A percentile compares a stretch with the other conserved stretches of the same genome.
Evolutionary conservation across 192 early-diverging fungal species (phyloP).

Genomic region (Rhizophagus prolifer): DNA sequence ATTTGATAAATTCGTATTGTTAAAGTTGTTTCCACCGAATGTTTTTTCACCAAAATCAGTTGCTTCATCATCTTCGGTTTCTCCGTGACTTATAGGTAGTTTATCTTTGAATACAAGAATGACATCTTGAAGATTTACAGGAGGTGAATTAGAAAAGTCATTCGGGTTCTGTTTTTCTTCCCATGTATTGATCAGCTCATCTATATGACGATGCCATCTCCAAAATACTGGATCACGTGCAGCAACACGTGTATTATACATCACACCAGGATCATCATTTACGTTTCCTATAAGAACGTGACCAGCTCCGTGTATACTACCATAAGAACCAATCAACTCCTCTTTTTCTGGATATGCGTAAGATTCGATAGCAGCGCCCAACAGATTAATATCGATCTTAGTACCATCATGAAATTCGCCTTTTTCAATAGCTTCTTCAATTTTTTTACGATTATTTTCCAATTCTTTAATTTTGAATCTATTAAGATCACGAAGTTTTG

Average conservation of each 20-base stretch:
- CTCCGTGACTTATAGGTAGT: background rate
- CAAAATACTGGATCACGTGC: background rate
- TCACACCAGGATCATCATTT: background rate
- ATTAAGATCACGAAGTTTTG: background rate
- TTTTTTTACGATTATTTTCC: background rate
- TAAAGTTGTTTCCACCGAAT: background rate
- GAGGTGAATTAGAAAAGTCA: background rate
- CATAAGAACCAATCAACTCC: background rate
- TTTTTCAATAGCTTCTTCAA: background rate
- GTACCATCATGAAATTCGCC: background rate
- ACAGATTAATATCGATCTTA: background rate
- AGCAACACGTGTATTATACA: background rate
- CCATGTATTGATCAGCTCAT: background rate
- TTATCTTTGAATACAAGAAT: background rate
- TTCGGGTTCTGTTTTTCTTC: background rate
- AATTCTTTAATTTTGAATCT: background rate
- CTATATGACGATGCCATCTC: slow-evolving; percentile 17
- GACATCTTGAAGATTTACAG: background rate
- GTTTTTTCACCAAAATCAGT: background rate
- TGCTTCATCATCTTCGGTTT: background rate
- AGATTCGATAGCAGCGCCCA: background rate
- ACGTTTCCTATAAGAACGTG: background rate
- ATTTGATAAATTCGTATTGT: background rate
- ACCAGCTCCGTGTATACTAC: background rate
- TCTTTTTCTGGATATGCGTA: background rate